A percentile compares a stretch with the other conserved stretches of the same genome.
These are phyloP conservation scores for Isatis tinctoria DNA, from an alignment of 345 rosid species.

Conservation along the genomic window DNA sequence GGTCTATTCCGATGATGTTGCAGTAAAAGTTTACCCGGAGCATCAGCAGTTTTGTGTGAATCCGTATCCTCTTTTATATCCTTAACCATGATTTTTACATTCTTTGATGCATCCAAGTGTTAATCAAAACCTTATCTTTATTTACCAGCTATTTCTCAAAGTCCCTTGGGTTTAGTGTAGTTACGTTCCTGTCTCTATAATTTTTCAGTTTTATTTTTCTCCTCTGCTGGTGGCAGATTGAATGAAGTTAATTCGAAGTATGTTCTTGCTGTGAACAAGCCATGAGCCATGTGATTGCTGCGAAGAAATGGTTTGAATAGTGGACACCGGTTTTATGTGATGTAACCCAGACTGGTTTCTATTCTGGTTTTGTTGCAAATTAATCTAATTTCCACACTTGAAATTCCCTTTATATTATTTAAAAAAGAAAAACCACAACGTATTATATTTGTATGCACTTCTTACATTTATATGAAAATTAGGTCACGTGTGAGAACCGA, in stretches of 20 bases:
- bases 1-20: conserved; percentile 41
- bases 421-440: not conserved
- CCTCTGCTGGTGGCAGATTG: conserved; percentile 8
- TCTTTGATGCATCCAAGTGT: not conserved
- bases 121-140: not conserved
- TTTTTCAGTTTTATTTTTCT: conserved; percentile 1
- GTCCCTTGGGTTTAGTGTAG: not conserved
- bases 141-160: not conserved
- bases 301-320: conserved; percentile 6
- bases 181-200: not conserved
- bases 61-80: conserved; percentile 97
- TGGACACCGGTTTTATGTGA: not conserved
- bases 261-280: not conserved
- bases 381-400: not conserved
- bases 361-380: not conserved
- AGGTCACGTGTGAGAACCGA: conserved; percentile 10
- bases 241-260: not conserved
- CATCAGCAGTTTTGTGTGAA: conserved; percentile 49
- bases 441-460: not conserved
- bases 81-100: conserved; percentile 29
- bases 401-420: not conserved
- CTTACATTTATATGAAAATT: not conserved
- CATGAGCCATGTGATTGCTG: conserved; percentile 6
- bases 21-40: conserved; percentile 60
- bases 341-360: not conserved